Evolutionary conservation across 164 flowering plant species (phyloP), one percentile per base, ranked within the genome.

Genomic region (Cinnamomum chago): DNA sequence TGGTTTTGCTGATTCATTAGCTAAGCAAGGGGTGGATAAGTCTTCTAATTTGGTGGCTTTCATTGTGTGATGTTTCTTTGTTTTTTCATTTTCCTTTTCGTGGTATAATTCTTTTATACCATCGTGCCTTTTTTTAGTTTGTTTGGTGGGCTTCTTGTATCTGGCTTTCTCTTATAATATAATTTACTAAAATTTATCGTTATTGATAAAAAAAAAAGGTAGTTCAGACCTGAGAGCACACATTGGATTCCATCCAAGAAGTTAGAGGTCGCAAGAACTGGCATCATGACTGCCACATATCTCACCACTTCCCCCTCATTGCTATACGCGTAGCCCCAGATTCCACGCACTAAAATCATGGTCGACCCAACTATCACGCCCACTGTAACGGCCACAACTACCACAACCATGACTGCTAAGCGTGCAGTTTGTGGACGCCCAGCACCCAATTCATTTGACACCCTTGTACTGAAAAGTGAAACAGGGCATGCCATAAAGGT

Each of bases 211-310:
- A 30, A 30, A n/a, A 30, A 30, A 13, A 10, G 58, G 30, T 25
- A 50, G 18, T 20, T 23, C 73, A 72, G 23, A 82, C 98, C 98
- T 84, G 90, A 85, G 70, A 88, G 90, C 25, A 84, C 88, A 72
- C 84, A 76, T 58, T 87, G 90, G 17, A 86, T 76, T 25, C 86
- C 86, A 74, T 87, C 90, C 12, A 87, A 35, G 68, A 88, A 85
- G 70, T 75, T 78, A 58, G 88, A 81, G 2, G 35, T 24, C 50
- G 89, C 90, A 68, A 88, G 70, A n/a, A 87, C 55, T 7, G 90
- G 92, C 82, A 87, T 51, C 84, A 88, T 85, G 51, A 23, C 27
- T 25, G 89, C 82, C 9, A 86, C 79, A 72, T 86, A 82, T 62
- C 50, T 72, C 68, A 82, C 78, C 13, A 87, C 88, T 76, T 84